Evolutionary conservation across 192 early-diverging fungal genomes (phyloP), one percentile per base, ranked within the genome.

Genomic region (Allomyces arbusculus): DNA sequence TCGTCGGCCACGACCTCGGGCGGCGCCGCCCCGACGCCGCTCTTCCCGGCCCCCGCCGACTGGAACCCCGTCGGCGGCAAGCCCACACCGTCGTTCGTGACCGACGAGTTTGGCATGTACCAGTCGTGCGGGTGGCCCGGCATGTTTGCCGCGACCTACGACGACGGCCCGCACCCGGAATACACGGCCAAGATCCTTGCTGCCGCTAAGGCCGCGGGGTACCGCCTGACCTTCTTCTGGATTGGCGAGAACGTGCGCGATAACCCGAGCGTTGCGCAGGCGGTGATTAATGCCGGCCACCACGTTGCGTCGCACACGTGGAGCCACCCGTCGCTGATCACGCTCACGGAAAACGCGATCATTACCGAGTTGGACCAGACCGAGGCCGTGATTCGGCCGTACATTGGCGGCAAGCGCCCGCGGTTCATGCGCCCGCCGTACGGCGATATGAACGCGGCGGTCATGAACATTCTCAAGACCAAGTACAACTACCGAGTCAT

Each of bases 271-370:
- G 70, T 67, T 62, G 77, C 77, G 40, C 64, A 74, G 24, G 71
- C 75, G 61, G 78, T 75, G 66, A 23, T 77, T 14, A 74, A 71
- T 33, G 80, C 77, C 61, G 84, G 86, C 23, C 84, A 87, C 61
- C 74, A 77, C 26, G 66, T 88, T 43, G 80, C 75, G 20, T 79
- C 76, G 12, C 84, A 85, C 69, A 85, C 84, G 44, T 84, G 82
- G 82, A 78, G 80, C 26, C 83, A 84, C 63, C 63, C 71, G 40
- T 26, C 73, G 19, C 74, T 87, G 71, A 79, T 82, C 20, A 73
- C 75, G 14, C 63, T 79, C 22, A 24, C 71, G 1, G 77, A 77
- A 44, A 69, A 75, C 50, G 65, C 71, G n/a, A 62, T 87, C 23
- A 77, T 84, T 43, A 79, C 81, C 61, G 83, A 87, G 69, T 73